Percentiles rank a stretch among this genome's conserved stretches.
These are phyloP conservation scores for Elaphomyces granulatus DNA, from an alignment of 495 filamentous ascomycete genomes.

Conservation along the genomic window DNA sequence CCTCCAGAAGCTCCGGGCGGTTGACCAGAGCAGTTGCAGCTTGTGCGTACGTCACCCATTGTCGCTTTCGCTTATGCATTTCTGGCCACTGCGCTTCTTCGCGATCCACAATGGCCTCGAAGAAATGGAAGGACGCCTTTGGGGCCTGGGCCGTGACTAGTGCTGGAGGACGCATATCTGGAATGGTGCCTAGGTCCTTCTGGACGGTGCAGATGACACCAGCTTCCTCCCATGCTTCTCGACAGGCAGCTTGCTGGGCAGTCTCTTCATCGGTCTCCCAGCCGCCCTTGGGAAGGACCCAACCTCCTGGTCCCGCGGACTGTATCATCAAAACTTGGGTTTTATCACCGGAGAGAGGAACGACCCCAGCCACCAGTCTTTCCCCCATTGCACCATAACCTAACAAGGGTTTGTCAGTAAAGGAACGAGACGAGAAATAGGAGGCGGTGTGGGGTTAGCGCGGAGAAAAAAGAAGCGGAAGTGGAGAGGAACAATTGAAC, in stretches of 20 bases:
- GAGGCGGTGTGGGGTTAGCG: too few species aligned
- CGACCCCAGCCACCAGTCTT: conserved; percentile 87
- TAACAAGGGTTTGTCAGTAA: conserved; percentile 24
- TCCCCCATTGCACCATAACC: conserved; percentile 88
- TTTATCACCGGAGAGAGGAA: conserved; percentile 63
- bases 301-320: conserved; percentile 73
- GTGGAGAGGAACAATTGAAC: too few species aligned
- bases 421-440: too few species aligned
- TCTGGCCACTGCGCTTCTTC: conserved; percentile 87
- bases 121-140: conserved; percentile 73
- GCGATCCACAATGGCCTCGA: conserved; percentile 66
- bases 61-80: conserved; percentile 73
- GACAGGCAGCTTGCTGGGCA: conserved; percentile 48
- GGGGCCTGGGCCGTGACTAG: conserved; percentile 48
- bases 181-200: conserved; percentile 71
- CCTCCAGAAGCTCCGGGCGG: conserved; percentile 78
- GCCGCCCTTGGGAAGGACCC: conserved; percentile 95
- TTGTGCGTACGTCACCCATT: conserved; percentile 76
- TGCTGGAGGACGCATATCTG: conserved; percentile 52
- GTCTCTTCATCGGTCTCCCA: conserved; percentile 88
- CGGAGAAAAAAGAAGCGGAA: too few species aligned
- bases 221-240: conserved; percentile 97
- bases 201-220: conserved; percentile 73
- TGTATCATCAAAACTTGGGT: conserved; percentile 83
- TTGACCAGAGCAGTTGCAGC: conserved; percentile 61